phyloP scores from a whole-genome alignment of 1,284 basidiomycete species.

The Filobasidium uniguttulatum region DNA sequence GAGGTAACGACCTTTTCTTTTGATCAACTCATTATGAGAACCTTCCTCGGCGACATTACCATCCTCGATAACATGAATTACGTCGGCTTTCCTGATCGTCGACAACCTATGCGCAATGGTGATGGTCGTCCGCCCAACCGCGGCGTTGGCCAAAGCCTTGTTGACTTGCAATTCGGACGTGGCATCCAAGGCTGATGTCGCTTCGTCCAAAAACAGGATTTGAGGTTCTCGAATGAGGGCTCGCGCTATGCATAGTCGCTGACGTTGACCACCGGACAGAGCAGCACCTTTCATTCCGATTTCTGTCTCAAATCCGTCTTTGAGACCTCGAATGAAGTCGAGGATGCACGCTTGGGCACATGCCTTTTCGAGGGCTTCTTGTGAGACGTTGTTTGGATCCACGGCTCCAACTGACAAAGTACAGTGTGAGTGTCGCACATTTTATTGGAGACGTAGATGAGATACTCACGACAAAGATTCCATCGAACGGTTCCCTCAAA shows the following conservation, averaged over 20 bases:
- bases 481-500: conserved; percentile 32
- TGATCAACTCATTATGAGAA: conserved; percentile 59
- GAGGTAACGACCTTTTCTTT: conserved; percentile 25
- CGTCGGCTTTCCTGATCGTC: conserved; percentile 32
- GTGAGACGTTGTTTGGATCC: conserved; percentile 23
- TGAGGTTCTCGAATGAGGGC: conserved; percentile 81
- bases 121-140: conserved; percentile 45
- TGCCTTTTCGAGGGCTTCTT: conserved; percentile 22
- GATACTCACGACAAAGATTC: conserved; percentile 20
- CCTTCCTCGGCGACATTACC: conserved; percentile 71
- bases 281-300: conserved; percentile 38
- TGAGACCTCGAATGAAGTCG: conserved; percentile 7
- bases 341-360: conserved; percentile 2
- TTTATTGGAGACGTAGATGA: too few relatives aligned
- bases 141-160: conserved; percentile 84
- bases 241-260: conserved; percentile 78
- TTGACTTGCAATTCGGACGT: conserved; percentile 83
- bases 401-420: conserved; percentile 20
- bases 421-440: conserved; percentile 10
- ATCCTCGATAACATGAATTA: conserved; percentile 66
- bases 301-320: conserved; percentile 16
- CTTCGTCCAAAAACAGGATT: conserved; percentile 38
- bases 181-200: conserved; percentile 80
- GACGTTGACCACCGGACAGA: conserved; percentile 36
- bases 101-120: conserved; percentile 41